Evolutionary conservation across 129 eudicot genomes (phyloP), one percentile per base, ranked within the genome.

Genomic region (Helichrysum umbraculigerum): DNA sequence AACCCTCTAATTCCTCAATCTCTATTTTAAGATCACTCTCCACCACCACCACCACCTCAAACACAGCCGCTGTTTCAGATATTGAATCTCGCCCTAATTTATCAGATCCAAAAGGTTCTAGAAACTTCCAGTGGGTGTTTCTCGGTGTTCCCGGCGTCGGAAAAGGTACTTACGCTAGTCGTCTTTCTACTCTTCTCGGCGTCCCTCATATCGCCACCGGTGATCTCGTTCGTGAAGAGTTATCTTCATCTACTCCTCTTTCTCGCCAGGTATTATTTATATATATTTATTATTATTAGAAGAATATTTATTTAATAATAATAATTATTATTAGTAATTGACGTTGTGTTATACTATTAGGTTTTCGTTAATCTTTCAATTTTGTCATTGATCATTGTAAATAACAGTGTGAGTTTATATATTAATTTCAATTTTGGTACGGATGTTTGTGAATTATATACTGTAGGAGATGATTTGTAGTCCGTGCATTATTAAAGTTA

Each of bases 121-220:
- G 82, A 70, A 86, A 64, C 70, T 68, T 93, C 56, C 97, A 93
- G 73, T 93, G 97, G 97, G 96, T 91, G 21, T 95, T 95, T 64
- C 82, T 91, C 15, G 97, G 99, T 12, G 82, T 86, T 73, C 99
- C 99, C 12, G 99, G 99, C 8, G 99, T 95, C 56, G 99, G 99
- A 47, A 95, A 94, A 28, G 99, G 99, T 2, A 94, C 99, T 1
- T 91, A 89, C 44, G 99, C 99, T 10, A 89, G 99, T 73, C 91
- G 97, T 21, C 87, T 95, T 16, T 95, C 97, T 4, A 71, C 60
- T 29, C 90, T 87, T 57, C 89, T 95, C 20, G 96, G 97, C 11
- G 96, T 91, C 51, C 97, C 99, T 68, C 99, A 95, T 77, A 95
- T 95, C 80, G 97, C 99, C 70, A 95, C 99, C 74, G 99, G 99